Conservation (phyloP, 768 basidiomycete genomes). For the Trametes meyenii region DNA sequence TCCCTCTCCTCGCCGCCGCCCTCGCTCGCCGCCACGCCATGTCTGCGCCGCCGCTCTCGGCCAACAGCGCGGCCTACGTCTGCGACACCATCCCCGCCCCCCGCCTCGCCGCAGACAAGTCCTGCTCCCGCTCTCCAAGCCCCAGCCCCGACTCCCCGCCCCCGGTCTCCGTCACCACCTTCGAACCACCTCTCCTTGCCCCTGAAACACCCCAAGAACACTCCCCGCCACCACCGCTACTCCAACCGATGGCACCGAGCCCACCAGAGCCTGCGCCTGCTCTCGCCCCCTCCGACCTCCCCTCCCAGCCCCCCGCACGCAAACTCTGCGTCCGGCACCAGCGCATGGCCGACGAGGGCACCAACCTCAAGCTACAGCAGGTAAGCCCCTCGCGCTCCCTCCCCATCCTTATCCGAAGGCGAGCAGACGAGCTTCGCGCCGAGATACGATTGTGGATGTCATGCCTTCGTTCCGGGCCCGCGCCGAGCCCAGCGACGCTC, state of each 20-base stretch:
- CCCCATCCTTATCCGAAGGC: neutral
- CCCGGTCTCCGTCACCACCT: conserved; percentile 29
- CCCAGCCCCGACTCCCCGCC: conserved; percentile 24
- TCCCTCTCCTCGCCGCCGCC: conserved; percentile 4
- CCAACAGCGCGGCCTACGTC: conserved; percentile 43
- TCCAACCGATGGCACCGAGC: neutral
- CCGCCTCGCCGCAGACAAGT: conserved; percentile 44
- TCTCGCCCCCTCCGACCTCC: conserved; percentile 4
- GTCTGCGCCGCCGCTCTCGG: conserved; percentile 24
- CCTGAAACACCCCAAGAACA: neutral
- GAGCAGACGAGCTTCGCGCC: neutral
- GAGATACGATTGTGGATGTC: conserved; percentile 5
- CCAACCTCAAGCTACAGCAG: conserved; percentile 88
- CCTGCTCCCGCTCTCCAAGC: conserved; percentile 27
- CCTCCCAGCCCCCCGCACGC: conserved; percentile 47
- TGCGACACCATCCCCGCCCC: conserved; percentile 77
- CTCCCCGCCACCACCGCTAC: neutral
- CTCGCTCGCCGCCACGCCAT: conserved; percentile 21
- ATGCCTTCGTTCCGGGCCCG: neutral
- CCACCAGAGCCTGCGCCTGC: neutral
- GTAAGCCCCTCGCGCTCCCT: conserved; percentile 45
- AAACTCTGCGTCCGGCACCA: conserved; percentile 94
- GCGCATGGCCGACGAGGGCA: conserved; percentile 95
- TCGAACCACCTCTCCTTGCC: conserved; percentile 29
- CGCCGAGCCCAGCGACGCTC: conserved; percentile 4